These are phyloP conservation scores for Tripidium arundinaceum DNA, from an alignment of 202 grass and related monocot genomes.

Conservation along the genomic window DNA sequence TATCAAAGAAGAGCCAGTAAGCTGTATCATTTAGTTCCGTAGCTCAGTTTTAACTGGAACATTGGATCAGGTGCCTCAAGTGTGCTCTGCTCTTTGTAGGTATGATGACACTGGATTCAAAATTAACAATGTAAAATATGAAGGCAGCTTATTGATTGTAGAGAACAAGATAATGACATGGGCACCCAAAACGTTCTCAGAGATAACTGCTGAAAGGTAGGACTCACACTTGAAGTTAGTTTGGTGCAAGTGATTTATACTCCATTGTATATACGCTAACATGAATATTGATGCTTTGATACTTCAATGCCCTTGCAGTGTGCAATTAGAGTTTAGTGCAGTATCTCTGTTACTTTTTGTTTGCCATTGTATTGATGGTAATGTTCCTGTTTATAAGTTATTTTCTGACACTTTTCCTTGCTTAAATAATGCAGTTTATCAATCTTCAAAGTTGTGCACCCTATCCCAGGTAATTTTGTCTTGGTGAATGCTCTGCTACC, in stretches of 20 bases:
- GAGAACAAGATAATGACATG: conserved; percentile 92
- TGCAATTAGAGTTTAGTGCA: neutral
- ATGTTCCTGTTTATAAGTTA: neutral
- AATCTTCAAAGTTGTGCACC: conserved; percentile 73
- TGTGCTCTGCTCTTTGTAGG: conserved; percentile 36
- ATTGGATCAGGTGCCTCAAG: neutral
- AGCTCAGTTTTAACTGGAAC: conserved; percentile 10
- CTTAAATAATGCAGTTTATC: conserved; percentile 57
- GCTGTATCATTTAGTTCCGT: neutral
- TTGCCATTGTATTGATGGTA: neutral
- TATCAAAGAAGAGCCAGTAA: neutral
- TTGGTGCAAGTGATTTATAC: neutral
- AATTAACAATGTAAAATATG: conserved; percentile 74
- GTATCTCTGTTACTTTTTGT: neutral
- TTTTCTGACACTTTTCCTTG: conserved; percentile 2
- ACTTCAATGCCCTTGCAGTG: neutral
- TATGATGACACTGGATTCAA: conserved; percentile 89
- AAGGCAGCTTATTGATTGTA: conserved; percentile 80
- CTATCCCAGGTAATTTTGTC: conserved; percentile 62
- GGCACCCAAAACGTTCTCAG: conserved; percentile 65
- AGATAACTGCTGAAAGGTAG: conserved; percentile 88
- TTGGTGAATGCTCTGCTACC: neutral
- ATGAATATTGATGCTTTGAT: neutral
- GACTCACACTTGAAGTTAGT: neutral
- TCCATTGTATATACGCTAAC: neutral